phyloP scores from a whole-genome alignment of 2,329 filamentous ascomycete species.

The Paramyrothecium sp. region DNA sequence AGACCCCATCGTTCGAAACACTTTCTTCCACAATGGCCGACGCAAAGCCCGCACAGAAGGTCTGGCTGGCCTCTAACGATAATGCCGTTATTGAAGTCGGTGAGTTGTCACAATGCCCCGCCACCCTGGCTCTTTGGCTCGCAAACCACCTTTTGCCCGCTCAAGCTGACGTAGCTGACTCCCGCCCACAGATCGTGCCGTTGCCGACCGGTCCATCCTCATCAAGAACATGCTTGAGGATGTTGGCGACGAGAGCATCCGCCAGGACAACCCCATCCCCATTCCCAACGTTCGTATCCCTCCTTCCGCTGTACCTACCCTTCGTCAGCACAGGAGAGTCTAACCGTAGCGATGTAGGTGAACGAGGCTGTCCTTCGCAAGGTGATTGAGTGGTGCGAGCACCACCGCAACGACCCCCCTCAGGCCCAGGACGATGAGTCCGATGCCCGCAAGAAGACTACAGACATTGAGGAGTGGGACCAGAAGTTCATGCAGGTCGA shows the following conservation, averaged over 20 bases:
- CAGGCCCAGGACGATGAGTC: slow-evolving; percentile 82
- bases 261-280: slow-evolving; percentile 69
- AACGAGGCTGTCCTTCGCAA: slow-evolving; percentile 93
- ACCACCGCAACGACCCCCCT: slow-evolving; percentile 89
- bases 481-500: slow-evolving; percentile 99
- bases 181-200: slow-evolving; percentile 62
- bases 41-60: slow-evolving; percentile 32
- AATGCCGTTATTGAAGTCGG: slow-evolving; percentile 43
- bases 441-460: slow-evolving; percentile 95
- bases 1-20: neutral
- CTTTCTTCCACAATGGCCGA: slow-evolving; percentile 34
- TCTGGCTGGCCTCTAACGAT: slow-evolving; percentile 54
- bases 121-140: neutral
- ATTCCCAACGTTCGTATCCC: slow-evolving; percentile 71
- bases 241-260: slow-evolving; percentile 64
- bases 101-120: slow-evolving; percentile 27
- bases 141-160: slow-evolving; percentile 6
- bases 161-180: slow-evolving; percentile 5
- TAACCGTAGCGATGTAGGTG: slow-evolving; percentile 52
- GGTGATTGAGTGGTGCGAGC: slow-evolving; percentile 96
- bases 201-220: slow-evolving; percentile 88
- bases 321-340: slow-evolving; percentile 4
- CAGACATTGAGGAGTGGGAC: slow-evolving; percentile 99
- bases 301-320: slow-evolving; percentile 8
- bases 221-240: slow-evolving; percentile 99